These are phyloP conservation scores for Bruguiera hainesii DNA, from an alignment of 441 rosid species.

Conservation along the genomic window DNA sequence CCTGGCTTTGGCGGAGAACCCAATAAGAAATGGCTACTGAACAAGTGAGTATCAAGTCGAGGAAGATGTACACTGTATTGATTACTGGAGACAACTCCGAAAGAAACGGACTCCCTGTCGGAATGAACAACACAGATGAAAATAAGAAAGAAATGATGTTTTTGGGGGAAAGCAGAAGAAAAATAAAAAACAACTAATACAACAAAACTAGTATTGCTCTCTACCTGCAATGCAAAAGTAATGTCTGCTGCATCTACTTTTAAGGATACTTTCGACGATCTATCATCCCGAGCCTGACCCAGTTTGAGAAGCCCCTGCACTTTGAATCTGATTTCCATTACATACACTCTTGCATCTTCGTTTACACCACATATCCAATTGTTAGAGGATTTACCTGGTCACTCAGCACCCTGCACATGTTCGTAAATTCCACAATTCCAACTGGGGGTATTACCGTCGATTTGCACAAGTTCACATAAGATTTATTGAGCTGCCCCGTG, in stretches of 20 bases:
- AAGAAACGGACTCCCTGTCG: conserved; percentile 83
- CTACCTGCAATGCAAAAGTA: conserved; percentile 81
- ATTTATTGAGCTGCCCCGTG: conserved; percentile 62
- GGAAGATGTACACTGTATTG: not conserved
- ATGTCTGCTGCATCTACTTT: conserved; percentile 76
- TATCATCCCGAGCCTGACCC: conserved; percentile 67
- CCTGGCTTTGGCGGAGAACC: not conserved
- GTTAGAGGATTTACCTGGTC: conserved; percentile 61
- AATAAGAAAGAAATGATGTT: not conserved
- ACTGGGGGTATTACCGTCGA: conserved; percentile 61
- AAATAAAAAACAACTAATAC: not conserved
- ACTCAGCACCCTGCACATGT: conserved; percentile 73
- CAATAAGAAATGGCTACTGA: not conserved
- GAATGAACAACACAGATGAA: not conserved
- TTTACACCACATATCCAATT: not conserved
- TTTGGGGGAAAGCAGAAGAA: not conserved
- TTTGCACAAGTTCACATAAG: conserved; percentile 65
- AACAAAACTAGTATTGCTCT: not conserved
- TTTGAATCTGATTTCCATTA: not conserved
- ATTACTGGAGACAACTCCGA: conserved; percentile 66
- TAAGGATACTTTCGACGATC: conserved; percentile 56
- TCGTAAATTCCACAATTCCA: conserved; percentile 60
- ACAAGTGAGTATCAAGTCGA: not conserved
- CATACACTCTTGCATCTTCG: not conserved
- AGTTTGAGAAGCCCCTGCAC: conserved; percentile 74